Conservation (phyloP, 2,329 filamentous ascomycete species). For the Phoma sp. region DNA sequence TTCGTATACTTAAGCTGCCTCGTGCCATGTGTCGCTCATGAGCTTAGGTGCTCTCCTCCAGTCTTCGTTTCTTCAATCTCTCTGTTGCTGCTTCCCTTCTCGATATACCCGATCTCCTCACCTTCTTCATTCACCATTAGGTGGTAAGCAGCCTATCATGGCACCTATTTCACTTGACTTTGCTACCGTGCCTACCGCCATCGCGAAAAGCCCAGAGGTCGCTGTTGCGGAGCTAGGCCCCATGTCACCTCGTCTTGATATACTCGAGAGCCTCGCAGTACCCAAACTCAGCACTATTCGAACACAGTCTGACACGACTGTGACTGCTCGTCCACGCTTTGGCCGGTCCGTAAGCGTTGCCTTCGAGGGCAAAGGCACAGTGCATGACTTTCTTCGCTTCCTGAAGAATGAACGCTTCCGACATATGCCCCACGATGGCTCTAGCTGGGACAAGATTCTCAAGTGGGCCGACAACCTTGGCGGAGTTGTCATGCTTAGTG, state of each 20-base stretch:
- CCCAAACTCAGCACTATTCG: slow-evolving; percentile 22
- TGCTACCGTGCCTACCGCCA: slow-evolving; percentile 7
- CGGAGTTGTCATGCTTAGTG: slow-evolving; percentile 43
- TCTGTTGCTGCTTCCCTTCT: slow-evolving; percentile 22
- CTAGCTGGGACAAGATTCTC: slow-evolving; percentile 52
- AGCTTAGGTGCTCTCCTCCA: slow-evolving; percentile 17
- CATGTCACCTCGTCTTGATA: slow-evolving; percentile 21
- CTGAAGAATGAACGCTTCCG: slow-evolving; percentile 47
- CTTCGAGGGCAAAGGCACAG: slow-evolving; percentile 29
- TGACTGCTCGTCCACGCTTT: slow-evolving; percentile 16
- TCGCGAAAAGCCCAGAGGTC: slow-evolving; percentile 10
- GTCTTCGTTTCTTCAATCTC: slow-evolving; percentile 11
- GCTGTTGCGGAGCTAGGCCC: slow-evolving; percentile 16
- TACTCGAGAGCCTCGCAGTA: slow-evolving; percentile 15
- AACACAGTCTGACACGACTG: slow-evolving; percentile 17
- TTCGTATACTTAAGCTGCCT: slow-evolving; percentile 1
- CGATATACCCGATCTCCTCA: slow-evolving; percentile 9
- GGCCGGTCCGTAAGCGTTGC: slow-evolving; percentile 27
- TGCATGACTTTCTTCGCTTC: slow-evolving; percentile 43
- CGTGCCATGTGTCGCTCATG: slow-evolving; percentile 15
- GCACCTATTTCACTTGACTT: slow-evolving; percentile 22
- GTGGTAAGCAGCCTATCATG: slow-evolving; percentile 8
- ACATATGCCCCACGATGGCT: slow-evolving; percentile 50
- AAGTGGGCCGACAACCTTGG: slow-evolving; percentile 53
- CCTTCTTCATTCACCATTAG: not conserved